Evolutionary conservation across 257 asterid genomes (phyloP), one percentile per base, ranked within the genome.

Genomic region (Solanum acaule): DNA sequence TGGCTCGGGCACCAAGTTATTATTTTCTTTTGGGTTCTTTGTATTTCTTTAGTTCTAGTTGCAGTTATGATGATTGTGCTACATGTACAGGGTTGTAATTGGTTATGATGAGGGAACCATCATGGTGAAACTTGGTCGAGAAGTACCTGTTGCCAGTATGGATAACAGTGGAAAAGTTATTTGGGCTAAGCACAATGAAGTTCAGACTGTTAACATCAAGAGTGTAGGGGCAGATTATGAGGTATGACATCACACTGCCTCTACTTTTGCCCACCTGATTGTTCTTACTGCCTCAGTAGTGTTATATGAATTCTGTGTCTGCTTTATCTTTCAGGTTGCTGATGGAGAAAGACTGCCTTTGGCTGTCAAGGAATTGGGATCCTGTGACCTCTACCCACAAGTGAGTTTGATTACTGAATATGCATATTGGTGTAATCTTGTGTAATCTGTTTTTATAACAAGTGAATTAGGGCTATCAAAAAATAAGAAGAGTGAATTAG

Each of bases 51-150:
- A 49, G 72, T 75, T 75, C 68, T 23, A 49, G 81, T 70, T 67
- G 38, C 52, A 85, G 84, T 76, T 84, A 52, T 46, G 86, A 87
- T 67, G 86, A 86, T 89, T 89, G 87, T n/a, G 70, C 78, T 87
- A 84, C 68, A 72, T 86, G 25, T 86, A 52, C 94, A 97, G 99
- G 95, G 96, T 97, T 92, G 99, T 93, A 38, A 93, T 97, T 89
- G 99, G 99, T 87, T 97, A 97, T 89, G 99, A 97, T 89, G 99
- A 97, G 92, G 99, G 99, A 89, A 95, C 99, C 68, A 94, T 97
- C 84, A 97, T 97, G 99, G 98, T 97, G 42, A 97, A 97, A 93
- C 92, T 97, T 79, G 99, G 99, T 71, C 94, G 99, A 38, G 99
- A 97, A 93, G 98, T 95, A 29, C 99, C 99, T 73, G 94, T 96